Evolutionary conservation across 140 eudicot genomes (phyloP), one percentile per base, ranked within the genome.

Genomic region (Bidens hawaiensis): DNA sequence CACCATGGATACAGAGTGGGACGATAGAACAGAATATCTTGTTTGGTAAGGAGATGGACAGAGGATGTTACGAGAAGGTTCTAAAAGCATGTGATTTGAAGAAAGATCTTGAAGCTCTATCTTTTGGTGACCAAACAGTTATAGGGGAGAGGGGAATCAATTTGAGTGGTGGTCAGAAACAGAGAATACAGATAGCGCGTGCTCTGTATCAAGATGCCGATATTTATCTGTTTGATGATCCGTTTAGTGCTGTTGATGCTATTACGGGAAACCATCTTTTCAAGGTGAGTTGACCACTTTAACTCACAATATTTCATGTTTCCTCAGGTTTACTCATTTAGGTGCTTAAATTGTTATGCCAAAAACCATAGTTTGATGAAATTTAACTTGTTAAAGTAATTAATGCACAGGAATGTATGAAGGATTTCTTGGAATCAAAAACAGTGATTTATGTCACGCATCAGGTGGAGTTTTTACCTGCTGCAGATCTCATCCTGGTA

Each of bases 91-190:
- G 97, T 54, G 73, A 77, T 13, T 56, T 89, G 78, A 81, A 78
- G 76, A 83, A 76, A 49, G 97, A 89, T 68, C 75, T 89, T 13
- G 95, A 81, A 58, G 75, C 85, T 49, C 81, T 89, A 10, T 36
- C 95, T 0, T 85, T 76, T 64, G 95, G 95, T 23, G 97, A 89
- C 80, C 84, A 83, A 58, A 89, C 95, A 1, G 71, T 89, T 26
- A 86, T 86, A 43, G 95, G 95, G 4, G 97, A 89, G 77, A 71
- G 94, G 69, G 94, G 95, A 24, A 82, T 90, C 57, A 90, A 83
- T 70, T 71, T 86, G 82, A 90, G 95, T 65, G 97, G 95, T 4
- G 95, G 97, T 2, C 94, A 90, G 77, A 90, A 90, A 74, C 94
- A 90, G 47, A 79, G 96, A 40, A 86, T 90, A 71, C 95, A 86